phyloP scores from a whole-genome alignment of 1,284 basidiomycete genomes.

The Ceratobasidium sp. region DNA sequence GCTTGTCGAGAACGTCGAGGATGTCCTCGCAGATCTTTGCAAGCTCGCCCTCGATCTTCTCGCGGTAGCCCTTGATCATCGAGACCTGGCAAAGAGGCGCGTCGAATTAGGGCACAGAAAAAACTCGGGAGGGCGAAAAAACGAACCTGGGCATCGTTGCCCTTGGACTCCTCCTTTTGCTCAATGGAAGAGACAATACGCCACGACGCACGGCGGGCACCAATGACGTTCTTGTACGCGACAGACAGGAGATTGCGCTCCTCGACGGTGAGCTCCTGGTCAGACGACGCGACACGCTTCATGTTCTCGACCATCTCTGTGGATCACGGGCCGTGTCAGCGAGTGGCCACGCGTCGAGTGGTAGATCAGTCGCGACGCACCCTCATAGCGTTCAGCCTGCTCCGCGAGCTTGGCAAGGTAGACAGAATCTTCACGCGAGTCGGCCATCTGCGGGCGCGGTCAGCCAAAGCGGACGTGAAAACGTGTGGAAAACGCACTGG shows the following conservation, averaged over 20 bases:
- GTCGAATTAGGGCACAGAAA: constrained; percentile 7
- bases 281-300: constrained; percentile 96
- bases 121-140: background rate
- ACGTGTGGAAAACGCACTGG: constrained; percentile 16
- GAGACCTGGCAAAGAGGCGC: constrained; percentile 64
- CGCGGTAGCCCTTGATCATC: constrained; percentile 99
- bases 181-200: constrained; percentile 99
- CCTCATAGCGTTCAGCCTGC: constrained; percentile 99
- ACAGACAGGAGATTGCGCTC: constrained; percentile 99
- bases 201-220: constrained; percentile 99
- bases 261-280: constrained; percentile 99
- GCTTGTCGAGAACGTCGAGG: constrained; percentile 97
- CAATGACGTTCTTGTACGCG: constrained; percentile 99
- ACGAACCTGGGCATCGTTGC: constrained; percentile 89
- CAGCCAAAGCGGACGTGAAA: background rate
- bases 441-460: constrained; percentile 70
- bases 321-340: background rate
- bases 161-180: constrained; percentile 99
- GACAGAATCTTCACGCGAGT: constrained; percentile 95
- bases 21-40: constrained; percentile 99
- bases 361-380: constrained; percentile 62
- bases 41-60: constrained; percentile 98
- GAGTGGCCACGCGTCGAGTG: constrained; percentile 49
- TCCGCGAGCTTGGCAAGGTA: constrained; percentile 99
- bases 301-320: constrained; percentile 99